Conservation (phyloP, 208 protist species). For the Crithidia thermophila region DNA sequence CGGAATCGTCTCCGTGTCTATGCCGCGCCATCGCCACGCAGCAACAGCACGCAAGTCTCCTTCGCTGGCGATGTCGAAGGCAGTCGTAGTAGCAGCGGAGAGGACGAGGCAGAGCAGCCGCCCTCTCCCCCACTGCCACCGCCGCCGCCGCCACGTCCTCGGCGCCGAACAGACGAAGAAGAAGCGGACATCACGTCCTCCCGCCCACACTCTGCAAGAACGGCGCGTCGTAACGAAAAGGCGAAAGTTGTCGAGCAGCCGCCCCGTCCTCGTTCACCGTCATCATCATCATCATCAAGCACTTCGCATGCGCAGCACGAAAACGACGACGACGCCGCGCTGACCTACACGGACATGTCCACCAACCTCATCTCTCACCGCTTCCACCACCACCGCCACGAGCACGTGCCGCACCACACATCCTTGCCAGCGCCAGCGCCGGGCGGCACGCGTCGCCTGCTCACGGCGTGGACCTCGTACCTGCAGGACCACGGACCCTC, state of each 20-base stretch:
- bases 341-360: conserved; percentile 6
- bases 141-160: too few relatives aligned
- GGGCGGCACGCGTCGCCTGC: conserved; percentile 10
- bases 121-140: too few relatives aligned
- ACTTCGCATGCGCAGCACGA: background rate
- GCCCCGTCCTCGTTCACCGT: background rate
- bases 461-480: conserved; percentile 15
- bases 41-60: background rate
- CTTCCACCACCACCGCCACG: conserved; percentile 1
- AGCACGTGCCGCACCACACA: conserved; percentile 5
- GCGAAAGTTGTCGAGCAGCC: background rate
- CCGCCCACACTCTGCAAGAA: too few relatives aligned
- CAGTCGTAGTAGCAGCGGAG: background rate
- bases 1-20: background rate
- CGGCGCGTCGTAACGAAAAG: too few relatives aligned
- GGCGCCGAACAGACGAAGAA: too few relatives aligned
- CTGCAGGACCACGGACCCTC: conserved; percentile 11
- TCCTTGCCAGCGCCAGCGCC: background rate
- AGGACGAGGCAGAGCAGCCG: too few relatives aligned
- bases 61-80: background rate
- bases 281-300: background rate
- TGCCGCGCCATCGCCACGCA: background rate
- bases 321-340: background rate
- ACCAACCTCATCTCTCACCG: conserved; percentile 12
- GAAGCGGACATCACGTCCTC: too few relatives aligned